phyloP scores from a whole-genome alignment of 352 stramenopile genomes.

The Phytophthora kernoviae region DNA sequence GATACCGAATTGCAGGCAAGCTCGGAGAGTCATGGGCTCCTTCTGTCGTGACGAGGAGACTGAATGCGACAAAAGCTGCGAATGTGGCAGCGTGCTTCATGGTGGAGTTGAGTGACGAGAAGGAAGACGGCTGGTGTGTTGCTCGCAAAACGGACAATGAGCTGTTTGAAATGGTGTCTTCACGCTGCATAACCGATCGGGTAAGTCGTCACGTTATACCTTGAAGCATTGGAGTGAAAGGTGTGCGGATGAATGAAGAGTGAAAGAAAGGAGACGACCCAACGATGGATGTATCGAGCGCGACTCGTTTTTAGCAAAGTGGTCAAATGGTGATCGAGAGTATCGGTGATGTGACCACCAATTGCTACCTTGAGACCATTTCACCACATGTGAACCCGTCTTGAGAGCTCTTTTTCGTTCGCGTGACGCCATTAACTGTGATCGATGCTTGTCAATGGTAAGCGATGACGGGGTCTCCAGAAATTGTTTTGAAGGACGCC shows the following conservation, averaged over 20 bases:
- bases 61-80: conserved; percentile 17
- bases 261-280: background rate
- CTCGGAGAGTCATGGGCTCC: conserved; percentile 7
- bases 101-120: too few relatives aligned
- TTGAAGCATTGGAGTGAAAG: background rate
- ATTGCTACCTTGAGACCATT: too few relatives aligned
- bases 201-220: background rate
- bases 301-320: background rate
- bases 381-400: too few relatives aligned
- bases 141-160: conserved; percentile 2
- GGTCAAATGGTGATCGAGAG: too few relatives aligned
- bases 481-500: too few relatives aligned
- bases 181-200: background rate
- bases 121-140: background rate
- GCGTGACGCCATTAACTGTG: too few relatives aligned
- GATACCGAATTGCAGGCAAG: conserved; percentile 10
- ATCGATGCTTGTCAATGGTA: too few relatives aligned
- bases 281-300: background rate
- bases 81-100: conserved; percentile 26
- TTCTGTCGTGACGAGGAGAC: conserved; percentile 11
- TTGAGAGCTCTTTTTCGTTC: too few relatives aligned
- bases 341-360: too few relatives aligned
- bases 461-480: too few relatives aligned
- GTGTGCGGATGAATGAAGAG: background rate
- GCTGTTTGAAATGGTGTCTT: background rate